Conservation (phyloP, 495 filamentous ascomycete genomes). For the Hypoxylon perforatum region DNA sequence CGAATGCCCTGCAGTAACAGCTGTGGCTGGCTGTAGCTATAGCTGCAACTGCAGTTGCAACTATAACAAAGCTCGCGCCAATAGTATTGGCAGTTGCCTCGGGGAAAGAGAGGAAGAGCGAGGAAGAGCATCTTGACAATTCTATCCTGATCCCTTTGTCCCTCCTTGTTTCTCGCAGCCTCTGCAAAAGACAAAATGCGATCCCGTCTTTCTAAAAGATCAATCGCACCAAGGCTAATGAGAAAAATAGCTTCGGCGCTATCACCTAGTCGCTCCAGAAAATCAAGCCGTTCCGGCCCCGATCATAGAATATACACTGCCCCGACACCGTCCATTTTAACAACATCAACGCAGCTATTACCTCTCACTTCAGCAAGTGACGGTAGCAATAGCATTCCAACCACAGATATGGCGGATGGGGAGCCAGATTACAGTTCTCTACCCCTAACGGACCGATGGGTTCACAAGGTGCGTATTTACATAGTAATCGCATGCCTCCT, state of each 20-base stretch:
- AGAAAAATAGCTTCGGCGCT: slow-evolving; percentile 36
- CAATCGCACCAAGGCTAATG: slow-evolving; percentile 40
- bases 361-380: not conserved
- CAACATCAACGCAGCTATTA: slow-evolving; percentile 1
- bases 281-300: not conserved
- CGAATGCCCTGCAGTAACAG: too few relatives aligned
- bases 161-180: slow-evolving; percentile 21
- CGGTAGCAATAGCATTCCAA: slow-evolving; percentile 22
- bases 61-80: not conserved
- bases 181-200: slow-evolving; percentile 30
- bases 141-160: slow-evolving; percentile 20
- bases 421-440: slow-evolving; percentile 88
- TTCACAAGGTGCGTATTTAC: slow-evolving; percentile 77
- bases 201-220: slow-evolving; percentile 17
- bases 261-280: slow-evolving; percentile 23
- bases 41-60: slow-evolving; percentile 1
- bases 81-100: not conserved
- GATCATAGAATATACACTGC: slow-evolving; percentile 14
- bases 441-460: slow-evolving; percentile 82
- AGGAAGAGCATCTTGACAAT: not conserved
- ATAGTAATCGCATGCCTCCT: not conserved
- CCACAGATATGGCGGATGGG: slow-evolving; percentile 67
- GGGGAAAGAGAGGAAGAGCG: not conserved
- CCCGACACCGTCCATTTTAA: not conserved
- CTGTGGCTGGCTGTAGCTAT: not conserved